Evolutionary conservation across 1,284 basidiomycete genomes (phyloP).

Genomic region (Ustilago curta): DNA sequence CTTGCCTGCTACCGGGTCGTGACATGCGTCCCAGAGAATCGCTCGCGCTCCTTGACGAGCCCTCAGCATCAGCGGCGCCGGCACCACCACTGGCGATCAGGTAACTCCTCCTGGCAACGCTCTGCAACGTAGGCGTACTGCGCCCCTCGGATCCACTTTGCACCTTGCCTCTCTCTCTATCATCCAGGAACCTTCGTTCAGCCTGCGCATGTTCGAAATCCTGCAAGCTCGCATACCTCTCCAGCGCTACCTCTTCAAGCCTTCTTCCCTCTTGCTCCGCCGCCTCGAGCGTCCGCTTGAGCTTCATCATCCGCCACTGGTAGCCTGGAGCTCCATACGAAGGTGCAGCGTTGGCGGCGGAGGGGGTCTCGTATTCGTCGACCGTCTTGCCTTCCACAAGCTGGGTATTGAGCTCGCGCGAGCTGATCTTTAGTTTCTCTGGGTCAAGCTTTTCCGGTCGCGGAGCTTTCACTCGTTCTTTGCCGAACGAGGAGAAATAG

Average conservation of each 20-base stretch:
- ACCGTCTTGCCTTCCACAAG: slow-evolving; percentile 76
- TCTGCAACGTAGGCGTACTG: slow-evolving; percentile 66
- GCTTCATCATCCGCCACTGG: slow-evolving; percentile 97
- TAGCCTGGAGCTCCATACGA: slow-evolving; percentile 83
- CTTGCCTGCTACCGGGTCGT: slow-evolving; percentile 38
- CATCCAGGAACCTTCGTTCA: slow-evolving; percentile 85
- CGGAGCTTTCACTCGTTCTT: slow-evolving; percentile 74
- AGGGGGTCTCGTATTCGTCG: slow-evolving; percentile 73
- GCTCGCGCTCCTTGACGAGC: slow-evolving; percentile 8
- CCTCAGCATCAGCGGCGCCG: slow-evolving; percentile 9
- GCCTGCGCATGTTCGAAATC: slow-evolving; percentile 89
- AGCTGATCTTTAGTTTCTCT: slow-evolving; percentile 74
- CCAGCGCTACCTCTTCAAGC: slow-evolving; percentile 85
- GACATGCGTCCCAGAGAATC: slow-evolving; percentile 14
- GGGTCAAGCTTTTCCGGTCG: slow-evolving; percentile 76
- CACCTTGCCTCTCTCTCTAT: slow-evolving; percentile 73
- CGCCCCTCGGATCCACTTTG: slow-evolving; percentile 71
- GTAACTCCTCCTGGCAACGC: slow-evolving; percentile 42
- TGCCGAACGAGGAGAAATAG: slow-evolving; percentile 81
- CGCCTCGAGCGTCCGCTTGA: slow-evolving; percentile 86
- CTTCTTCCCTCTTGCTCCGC: slow-evolving; percentile 82
- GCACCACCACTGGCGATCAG: slow-evolving; percentile 31
- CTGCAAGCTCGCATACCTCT: slow-evolving; percentile 74
- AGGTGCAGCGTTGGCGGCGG: slow-evolving; percentile 43
- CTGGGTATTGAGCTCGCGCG: slow-evolving; percentile 83